Evolutionary conservation across 495 filamentous ascomycete species (phyloP), one percentile per base, ranked within the genome.

Genomic region (Talaromyces proteolyticus): DNA sequence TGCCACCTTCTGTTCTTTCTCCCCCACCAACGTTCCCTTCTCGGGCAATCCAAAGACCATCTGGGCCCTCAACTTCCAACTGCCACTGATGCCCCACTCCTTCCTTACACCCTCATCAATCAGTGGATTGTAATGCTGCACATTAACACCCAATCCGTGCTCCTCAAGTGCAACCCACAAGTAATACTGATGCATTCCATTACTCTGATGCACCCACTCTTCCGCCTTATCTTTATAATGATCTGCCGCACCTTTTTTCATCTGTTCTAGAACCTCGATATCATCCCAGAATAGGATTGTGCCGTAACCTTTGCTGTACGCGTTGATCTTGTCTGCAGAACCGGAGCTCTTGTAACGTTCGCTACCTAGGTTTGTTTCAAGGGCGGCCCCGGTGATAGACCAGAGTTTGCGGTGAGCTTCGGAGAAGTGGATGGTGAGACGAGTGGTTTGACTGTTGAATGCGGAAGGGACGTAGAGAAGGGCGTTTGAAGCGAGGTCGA

Each of bases 111-210:
- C 56, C 24, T 61, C 65, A 50, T 77, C 73, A 52, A 78, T 69
- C 11, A 75, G 57, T n/a, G 72, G 71, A 57, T 71, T 77, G 62
- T 76, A 77, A 62, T 79, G 76, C 70, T 79, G 76, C 19, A 79
- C 65, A 55, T 78, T 79, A 55, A 62, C 67, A 25, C 75, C 76
- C 49, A 79, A 57, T 25, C 76, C 76, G 51, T 76, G 72, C 11
- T 67, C 57, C 51, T 72, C 57, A 17, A 79, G 69, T 6, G 75
- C 76, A 36, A 67, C 64, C 76, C 76, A 79, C 49, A 76, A 65
- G 21, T 68, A 54, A 55, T 74, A 76, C 57, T 79, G 76, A 34
- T 73, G 67, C 73, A 78, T 78, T 52, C 70, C 76, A 49, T 68
- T 73, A 42, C 67, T 68, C 53, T 79, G 74, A 18, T 72, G 57